Evolutionary conservation across 2,329 filamentous ascomycete species (phyloP), one percentile per base, ranked within the genome.

Genomic region (Aspergillus sp.): DNA sequence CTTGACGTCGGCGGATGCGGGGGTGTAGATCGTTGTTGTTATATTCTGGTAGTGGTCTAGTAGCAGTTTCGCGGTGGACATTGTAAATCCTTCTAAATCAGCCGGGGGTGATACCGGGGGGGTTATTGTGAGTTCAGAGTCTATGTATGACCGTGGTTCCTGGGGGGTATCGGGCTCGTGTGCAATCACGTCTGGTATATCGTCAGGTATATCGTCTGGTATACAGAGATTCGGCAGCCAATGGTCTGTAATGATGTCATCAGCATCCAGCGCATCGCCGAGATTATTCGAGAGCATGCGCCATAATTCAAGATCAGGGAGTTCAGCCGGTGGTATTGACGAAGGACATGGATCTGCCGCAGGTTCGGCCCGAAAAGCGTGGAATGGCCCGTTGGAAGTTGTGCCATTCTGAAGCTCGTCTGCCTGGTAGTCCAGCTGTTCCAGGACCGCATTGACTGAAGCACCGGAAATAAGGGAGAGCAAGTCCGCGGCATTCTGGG

Each of bases 11-110:
- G 46, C 54, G 24, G 46, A 41, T 22, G 54, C 54, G 7, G 54
- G 54, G 24, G 54, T 56, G 22, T 51, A 56, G 7, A 56, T 15
- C 5, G 47, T 50, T 3, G 22, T 33, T 9, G 33, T 39, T 22
- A 50, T 50, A 48, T 37, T 51, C 33, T 51, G 54, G 27, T 56
- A 56, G 40, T 56, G 54, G n/a, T 56, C 54, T 12, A 56, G 54
- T 20, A 56, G 30, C n/a, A 51, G 17, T 13, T 46, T 51, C 7
- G 47, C 54, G 11, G 54, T 56, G 7, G 54, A 51, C 40, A 56
- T 56, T 9, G 30, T 30, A 19, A 56, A 51, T 12, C 45, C 54
- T 24, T 30, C 40, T 5, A 56, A 24, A 42, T 56, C 54, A 7
- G 40, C 22, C 6, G 46, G 54, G 4, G 54, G 15, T 13, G 22